phyloP scores from a whole-genome alignment of 371 early-diverging fungal species.

The Rhizopus stolonifer region DNA sequence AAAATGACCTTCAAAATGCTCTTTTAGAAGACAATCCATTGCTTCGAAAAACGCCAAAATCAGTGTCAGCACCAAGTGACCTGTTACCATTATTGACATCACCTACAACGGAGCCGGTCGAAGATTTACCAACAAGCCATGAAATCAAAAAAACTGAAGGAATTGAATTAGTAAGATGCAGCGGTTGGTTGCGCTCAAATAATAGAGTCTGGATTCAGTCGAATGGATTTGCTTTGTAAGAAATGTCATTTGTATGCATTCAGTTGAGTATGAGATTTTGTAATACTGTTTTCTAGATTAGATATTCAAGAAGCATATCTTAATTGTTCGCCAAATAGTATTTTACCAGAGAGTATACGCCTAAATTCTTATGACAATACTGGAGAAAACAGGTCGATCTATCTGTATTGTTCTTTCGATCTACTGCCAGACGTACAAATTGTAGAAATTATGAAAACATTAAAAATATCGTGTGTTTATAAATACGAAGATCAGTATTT shows the following conservation, averaged over 20 bases:
- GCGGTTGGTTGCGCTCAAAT: slow-evolving; percentile 10
- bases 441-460: not conserved
- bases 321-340: not conserved
- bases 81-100: not conserved
- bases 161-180: not conserved
- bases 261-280: not conserved
- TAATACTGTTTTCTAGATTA: not conserved
- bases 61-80: not conserved
- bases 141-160: not conserved
- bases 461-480: not conserved
- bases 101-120: not conserved
- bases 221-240: not conserved
- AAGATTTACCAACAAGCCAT: not conserved
- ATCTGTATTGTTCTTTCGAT: slow-evolving; percentile 10
- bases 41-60: not conserved
- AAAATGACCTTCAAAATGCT: slow-evolving; percentile 6
- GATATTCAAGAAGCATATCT: not conserved
- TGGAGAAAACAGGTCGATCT: not conserved
- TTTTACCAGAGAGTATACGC: slow-evolving; percentile 3
- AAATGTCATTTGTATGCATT: not conserved
- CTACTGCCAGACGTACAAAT: slow-evolving; percentile 3
- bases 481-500: not conserved
- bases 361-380: not conserved
- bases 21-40: slow-evolving; percentile 1
- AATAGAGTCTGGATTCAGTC: slow-evolving; percentile 18